A percentile compares a stretch with the other conserved stretches of the same genome.
phyloP scores from a whole-genome alignment of 2,329 filamentous ascomycete genomes.

The Cladophialophora bantiana region DNA sequence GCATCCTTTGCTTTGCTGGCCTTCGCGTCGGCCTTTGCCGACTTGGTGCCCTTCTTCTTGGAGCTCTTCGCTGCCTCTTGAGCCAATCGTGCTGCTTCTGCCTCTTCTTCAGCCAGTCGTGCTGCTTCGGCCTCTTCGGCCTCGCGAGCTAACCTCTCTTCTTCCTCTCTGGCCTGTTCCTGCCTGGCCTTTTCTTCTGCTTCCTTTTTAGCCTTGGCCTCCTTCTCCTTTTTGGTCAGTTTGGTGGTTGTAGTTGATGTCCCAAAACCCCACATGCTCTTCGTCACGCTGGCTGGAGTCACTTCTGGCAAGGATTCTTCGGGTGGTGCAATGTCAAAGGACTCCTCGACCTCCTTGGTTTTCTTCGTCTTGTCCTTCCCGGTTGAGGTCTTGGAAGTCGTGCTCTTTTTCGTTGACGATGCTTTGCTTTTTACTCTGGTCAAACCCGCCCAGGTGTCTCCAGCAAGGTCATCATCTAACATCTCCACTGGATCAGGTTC shows the following conservation, averaged over 20 bases:
- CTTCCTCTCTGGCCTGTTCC: slow-evolving; percentile 42
- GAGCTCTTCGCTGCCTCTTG: slow-evolving; percentile 48
- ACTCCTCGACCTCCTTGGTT: slow-evolving; percentile 35
- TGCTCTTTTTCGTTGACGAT: slow-evolving; percentile 53
- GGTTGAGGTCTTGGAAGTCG: slow-evolving; percentile 40
- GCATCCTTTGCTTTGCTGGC: slow-evolving; percentile 41
- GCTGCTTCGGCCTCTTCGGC: slow-evolving; percentile 45
- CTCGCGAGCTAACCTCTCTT: slow-evolving; percentile 43
- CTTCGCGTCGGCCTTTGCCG: slow-evolving; percentile 38
- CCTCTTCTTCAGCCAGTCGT: slow-evolving; percentile 45
- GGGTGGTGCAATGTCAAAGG: slow-evolving; percentile 33
- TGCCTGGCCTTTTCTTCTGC: slow-evolving; percentile 43
- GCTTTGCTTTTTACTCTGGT: slow-evolving; percentile 47
- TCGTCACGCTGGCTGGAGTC: slow-evolving; percentile 47
- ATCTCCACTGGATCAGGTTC: slow-evolving; percentile 49
- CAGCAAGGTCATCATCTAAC: slow-evolving; percentile 43
- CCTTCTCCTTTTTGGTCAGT: slow-evolving; percentile 55
- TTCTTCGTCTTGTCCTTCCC: slow-evolving; percentile 41
- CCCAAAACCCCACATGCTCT: slow-evolving; percentile 55
- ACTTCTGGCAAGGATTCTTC: slow-evolving; percentile 45
- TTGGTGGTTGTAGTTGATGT: slow-evolving; percentile 49
- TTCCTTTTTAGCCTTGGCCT: slow-evolving; percentile 53
- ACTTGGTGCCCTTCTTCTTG: slow-evolving; percentile 41
- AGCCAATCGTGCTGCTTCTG: slow-evolving; percentile 44
- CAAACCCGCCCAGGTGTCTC: slow-evolving; percentile 50